Base-by-base conservation (phyloP, 2,329 filamentous ascomycete species). In the Zalaria obscura region DNA sequence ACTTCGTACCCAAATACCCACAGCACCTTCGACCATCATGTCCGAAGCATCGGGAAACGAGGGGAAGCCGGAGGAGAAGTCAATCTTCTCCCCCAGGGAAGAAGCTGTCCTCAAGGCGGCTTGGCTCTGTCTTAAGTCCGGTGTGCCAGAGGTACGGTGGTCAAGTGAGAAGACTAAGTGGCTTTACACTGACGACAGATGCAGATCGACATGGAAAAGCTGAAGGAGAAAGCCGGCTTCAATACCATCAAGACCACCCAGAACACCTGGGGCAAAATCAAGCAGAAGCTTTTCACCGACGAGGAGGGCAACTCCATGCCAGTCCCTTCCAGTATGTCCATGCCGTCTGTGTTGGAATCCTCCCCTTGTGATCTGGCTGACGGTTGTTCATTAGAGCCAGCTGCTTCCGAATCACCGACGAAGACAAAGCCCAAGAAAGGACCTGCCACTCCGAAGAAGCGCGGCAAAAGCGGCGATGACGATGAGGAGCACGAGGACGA, bases 261-360 rank as follows among this genome's bases (percentile, higher is more conserved):
- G 42, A 61, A 61, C 50, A 53, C 49, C n/a, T 61, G 58, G 58
- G 54, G 49, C 38, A 41, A 40, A 3, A 50, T 59, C 45, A 59
- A 58, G 52, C 55, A 54, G 49, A 58, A 60, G 51, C 42, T 61
- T 35, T 37, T 39, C 9, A 43, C 39, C 29, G 50, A 46, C 27
- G 48, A 42, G 11, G 54, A 47, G 36, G 40, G 44, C 37, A 41
- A 36, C 8, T 5, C 27, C 11, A 11, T 36, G 35, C 25, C n/a
- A 2, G 7, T 8, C 18, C 2, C 25, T 26, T 7, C n/a, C 35
- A 36, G n/a, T 36, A 8, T 8, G 35, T 11, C 2, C 31, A 9
- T 26, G 8, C 2, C 25, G 2, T 7, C 35, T 18, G 7, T 11
- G 35, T 36, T 26, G 26, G 32, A 33, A 26, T 4, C 27, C 29